Base-by-base conservation (phyloP, 768 basidiomycete species). In the Scleroderma bovista region DNA sequence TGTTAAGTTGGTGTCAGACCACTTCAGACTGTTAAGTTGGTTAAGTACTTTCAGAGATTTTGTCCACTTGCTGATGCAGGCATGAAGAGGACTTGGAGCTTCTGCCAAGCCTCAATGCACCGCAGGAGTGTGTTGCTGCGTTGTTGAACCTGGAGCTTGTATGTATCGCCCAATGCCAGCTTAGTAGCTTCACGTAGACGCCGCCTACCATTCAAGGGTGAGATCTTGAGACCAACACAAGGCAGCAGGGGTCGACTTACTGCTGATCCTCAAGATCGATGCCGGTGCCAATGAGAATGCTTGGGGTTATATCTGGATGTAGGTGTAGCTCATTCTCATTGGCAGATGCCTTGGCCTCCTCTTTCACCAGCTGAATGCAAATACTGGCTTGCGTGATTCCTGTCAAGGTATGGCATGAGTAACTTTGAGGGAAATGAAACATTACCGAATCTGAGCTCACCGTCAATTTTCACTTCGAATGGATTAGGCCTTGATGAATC, bases 211-310 rank as follows among this genome's bases (percentile, higher is more conserved):
- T 36, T 13, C 34, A n/a, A n/a, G n/a, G n/a, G n/a, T n/a, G n/a
- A 36, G 34, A 17, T 9, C 5, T 3, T 36, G 5, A 36, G 34
- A 36, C 13, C 34, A 36, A 36, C 34, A 36, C 3, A 13, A 6
- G 34, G 34, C 4, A 36, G 34, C 12, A 36, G 9, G 31, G 16
- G 36, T 19, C 4, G 16, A 50, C 43, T 3, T 17, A 50, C 59
- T 61, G 60, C 24, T 52, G 44, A 17, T 51, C 56, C 51, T 61
- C 57, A 11, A 59, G 36, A 38, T 61, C 46, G 2, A 61, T 33
- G 3, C 50, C 56, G 12, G 55, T 48, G 8, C 45, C 34, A 12
- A 59, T 43, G 20, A 54, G 26, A 23, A 54, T 40, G 0, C 36
- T 34, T 37, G 46, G 36, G 11, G 52, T 39, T n/a, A 51, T 51